Conservation (phyloP, 768 basidiomycete species). For the Leucogyrophana mollusca region DNA sequence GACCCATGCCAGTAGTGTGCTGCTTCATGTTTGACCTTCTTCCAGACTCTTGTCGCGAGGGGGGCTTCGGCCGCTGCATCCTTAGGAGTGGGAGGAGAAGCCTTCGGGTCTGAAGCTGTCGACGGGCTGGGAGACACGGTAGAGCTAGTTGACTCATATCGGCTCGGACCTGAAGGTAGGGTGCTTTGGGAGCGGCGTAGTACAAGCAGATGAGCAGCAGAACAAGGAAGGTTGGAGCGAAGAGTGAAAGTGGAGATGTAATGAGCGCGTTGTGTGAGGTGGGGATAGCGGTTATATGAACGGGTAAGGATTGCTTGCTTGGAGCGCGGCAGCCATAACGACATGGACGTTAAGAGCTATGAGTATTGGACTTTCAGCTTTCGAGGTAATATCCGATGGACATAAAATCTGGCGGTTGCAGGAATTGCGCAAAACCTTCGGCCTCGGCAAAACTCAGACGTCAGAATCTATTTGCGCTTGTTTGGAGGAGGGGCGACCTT, state of each 20-base stretch:
- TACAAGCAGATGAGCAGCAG: slow-evolving; percentile 15
- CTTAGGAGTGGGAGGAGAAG: slow-evolving; percentile 48
- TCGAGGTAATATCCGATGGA: slow-evolving; percentile 3
- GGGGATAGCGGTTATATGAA: slow-evolving; percentile 21
- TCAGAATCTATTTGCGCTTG: slow-evolving; percentile 19
- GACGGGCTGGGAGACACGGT: slow-evolving; percentile 19
- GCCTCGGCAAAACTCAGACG: slow-evolving; percentile 5
- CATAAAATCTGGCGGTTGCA: slow-evolving; percentile 6
- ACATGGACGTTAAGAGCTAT: slow-evolving; percentile 43
- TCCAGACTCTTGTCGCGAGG: slow-evolving; percentile 72
- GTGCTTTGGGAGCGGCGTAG: slow-evolving; percentile 35
- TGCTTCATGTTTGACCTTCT: slow-evolving; percentile 92
- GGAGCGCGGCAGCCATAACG: slow-evolving; percentile 72
- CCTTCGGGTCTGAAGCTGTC: slow-evolving; percentile 41
- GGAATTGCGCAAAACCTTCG: slow-evolving; percentile 4
- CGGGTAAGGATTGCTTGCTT: slow-evolving; percentile 43
- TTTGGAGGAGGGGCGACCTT: slow-evolving; percentile 23
- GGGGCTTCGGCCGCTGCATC: slow-evolving; percentile 40
- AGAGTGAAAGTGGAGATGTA: slow-evolving; percentile 15
- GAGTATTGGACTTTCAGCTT: background rate
- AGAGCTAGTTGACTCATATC: slow-evolving; percentile 13
- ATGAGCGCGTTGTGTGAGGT: slow-evolving; percentile 18
- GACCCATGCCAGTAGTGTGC: slow-evolving; percentile 97
- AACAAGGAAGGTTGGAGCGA: slow-evolving; percentile 11
- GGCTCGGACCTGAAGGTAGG: slow-evolving; percentile 19